Evolutionary conservation across 2,329 filamentous ascomycete genomes (phyloP).

Genomic region (Coniella lustricola): DNA sequence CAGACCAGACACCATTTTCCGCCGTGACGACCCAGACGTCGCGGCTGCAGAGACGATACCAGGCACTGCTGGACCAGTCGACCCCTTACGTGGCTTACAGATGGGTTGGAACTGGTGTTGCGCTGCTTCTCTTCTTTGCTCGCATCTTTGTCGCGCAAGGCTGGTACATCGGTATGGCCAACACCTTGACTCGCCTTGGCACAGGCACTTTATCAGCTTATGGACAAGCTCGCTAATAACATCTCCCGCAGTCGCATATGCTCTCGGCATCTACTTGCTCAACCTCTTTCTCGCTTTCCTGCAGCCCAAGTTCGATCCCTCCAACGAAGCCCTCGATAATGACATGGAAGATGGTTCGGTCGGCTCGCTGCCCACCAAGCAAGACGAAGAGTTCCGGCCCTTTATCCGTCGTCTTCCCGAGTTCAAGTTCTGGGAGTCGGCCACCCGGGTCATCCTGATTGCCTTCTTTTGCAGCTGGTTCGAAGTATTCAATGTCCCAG

Average conservation of each 20-base stretch:
- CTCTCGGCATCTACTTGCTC: constrained; percentile 94
- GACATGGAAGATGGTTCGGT: constrained; percentile 91
- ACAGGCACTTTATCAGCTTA: neutral
- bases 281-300: constrained; percentile 99
- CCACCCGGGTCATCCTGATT: constrained; percentile 78
- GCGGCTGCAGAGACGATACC: constrained; percentile 76
- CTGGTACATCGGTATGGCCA: constrained; percentile 87
- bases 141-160: constrained; percentile 89
- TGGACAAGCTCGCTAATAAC: constrained; percentile 14
- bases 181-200: neutral
- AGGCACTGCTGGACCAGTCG: constrained; percentile 87
- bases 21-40: constrained; percentile 82
- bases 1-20: constrained; percentile 85
- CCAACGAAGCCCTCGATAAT: constrained; percentile 81
- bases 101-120: constrained; percentile 76
- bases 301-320: constrained; percentile 97
- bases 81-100: constrained; percentile 85
- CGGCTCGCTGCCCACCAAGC: constrained; percentile 80
- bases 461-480: constrained; percentile 89
- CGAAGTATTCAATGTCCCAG: constrained; percentile 88
- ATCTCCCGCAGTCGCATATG: constrained; percentile 85
- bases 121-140: constrained; percentile 75
- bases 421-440: constrained; percentile 99
- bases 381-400: constrained; percentile 94
- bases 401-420: constrained; percentile 94